Conservation (phyloP, 306 rosid species). For the Mucuna pruriens region DNA sequence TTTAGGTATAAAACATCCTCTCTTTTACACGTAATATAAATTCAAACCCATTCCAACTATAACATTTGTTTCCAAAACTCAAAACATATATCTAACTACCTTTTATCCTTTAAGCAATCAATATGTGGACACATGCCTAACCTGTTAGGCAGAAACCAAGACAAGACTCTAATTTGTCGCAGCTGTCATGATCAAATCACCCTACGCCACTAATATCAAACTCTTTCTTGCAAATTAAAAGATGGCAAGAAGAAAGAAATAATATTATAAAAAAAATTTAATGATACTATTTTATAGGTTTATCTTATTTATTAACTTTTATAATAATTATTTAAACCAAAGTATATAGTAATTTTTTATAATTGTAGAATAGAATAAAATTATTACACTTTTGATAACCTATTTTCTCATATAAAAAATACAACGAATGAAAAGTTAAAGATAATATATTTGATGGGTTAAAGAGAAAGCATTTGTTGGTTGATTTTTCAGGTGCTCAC, state of each 20-base stretch:
- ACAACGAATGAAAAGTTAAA: not conserved
- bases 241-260: not conserved
- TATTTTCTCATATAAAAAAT: no score
- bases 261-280: no score
- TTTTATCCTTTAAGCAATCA: not conserved
- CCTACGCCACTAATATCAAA: not conserved
- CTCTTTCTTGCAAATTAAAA: not conserved
- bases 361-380: no score
- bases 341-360: no score
- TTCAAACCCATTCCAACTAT: not conserved
- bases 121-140: constrained; percentile 26
- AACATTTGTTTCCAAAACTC: not conserved
- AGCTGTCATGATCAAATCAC: not conserved
- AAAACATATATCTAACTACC: not conserved
- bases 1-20: constrained; percentile 52
- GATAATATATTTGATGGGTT: not conserved
- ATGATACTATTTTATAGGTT: no score
- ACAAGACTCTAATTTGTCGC: not conserved
- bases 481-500: constrained; percentile 68
- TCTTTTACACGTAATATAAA: not conserved
- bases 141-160: constrained; percentile 27
- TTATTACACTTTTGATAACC: no score
- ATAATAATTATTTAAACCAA: no score
- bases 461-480: not conserved
- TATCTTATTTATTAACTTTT: no score